Evolutionary conservation across 2,329 filamentous ascomycete genomes (phyloP).

Genomic region (Zymoseptoria tritici): DNA sequence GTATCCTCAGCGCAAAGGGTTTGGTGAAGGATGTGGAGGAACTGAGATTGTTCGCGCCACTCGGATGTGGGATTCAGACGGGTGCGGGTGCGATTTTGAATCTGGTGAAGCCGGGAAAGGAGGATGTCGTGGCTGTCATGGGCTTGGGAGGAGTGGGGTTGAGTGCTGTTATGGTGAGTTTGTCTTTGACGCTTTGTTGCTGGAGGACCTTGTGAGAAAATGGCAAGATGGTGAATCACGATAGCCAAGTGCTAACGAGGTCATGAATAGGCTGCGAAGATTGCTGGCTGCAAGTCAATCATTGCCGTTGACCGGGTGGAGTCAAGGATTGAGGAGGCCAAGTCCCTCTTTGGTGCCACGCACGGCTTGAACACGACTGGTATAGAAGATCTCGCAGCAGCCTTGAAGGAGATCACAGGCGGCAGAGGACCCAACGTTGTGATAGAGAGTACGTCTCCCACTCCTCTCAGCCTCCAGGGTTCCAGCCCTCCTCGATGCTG

Average conservation of each 20-base stretch:
- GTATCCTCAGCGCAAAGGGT: constrained; percentile 16
- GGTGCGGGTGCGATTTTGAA: constrained; percentile 22
- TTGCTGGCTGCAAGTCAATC: constrained; percentile 27
- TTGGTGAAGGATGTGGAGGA: constrained; percentile 18
- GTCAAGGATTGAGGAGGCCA: constrained; percentile 31
- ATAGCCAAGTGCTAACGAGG: neutral
- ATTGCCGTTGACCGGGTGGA: constrained; percentile 33
- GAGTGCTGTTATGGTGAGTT: constrained; percentile 33
- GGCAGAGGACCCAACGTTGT: constrained; percentile 35
- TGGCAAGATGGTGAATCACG: too few relatives aligned
- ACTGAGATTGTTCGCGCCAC: constrained; percentile 18
- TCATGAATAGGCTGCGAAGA: constrained; percentile 6
- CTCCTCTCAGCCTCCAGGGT: too few relatives aligned
- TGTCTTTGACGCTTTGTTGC: neutral
- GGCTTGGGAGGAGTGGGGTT: constrained; percentile 21
- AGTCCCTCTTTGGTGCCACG: constrained; percentile 32
- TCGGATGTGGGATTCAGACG: constrained; percentile 25
- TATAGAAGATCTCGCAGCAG: constrained; percentile 21
- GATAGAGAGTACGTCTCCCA: constrained; percentile 31
- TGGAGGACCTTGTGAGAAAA: neutral
- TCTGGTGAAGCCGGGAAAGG: constrained; percentile 15
- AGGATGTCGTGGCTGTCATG: constrained; percentile 18
- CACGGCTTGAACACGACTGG: constrained; percentile 32
- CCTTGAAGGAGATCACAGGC: constrained; percentile 26
- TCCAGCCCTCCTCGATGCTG: neutral